Base-by-base conservation (phyloP, 345 rosid species). In the Mangifera indica region DNA sequence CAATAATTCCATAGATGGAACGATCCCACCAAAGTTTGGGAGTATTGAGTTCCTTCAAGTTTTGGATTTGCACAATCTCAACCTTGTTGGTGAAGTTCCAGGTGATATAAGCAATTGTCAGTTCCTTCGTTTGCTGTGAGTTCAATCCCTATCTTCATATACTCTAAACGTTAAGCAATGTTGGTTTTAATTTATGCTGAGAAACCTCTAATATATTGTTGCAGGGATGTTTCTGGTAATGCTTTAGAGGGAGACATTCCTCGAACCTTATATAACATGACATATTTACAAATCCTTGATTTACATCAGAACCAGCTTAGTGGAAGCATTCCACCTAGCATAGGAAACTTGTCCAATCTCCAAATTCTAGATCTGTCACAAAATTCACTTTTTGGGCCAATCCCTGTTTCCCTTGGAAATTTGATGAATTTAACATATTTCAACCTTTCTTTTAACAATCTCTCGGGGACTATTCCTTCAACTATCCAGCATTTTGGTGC, bases 171-270 rank as follows among this genome's bases (percentile, higher is more conserved):
- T 63, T 55, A 53, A 60, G 26, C 63, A 59, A 66, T 73, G 51
- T 18, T 71, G 48, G 45, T 73, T 63, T 71, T n/a, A 67, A 56
- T 42, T 22, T 24, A 46, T 58, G 56, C 81, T 80, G 60, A 81
- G 45, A 37, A 67, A 54, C 66, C 64, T 77, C 22, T 62, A 60
- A 52, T 73, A 20, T 80, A 45, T 73, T 77, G 69, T 69, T 85
- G 87, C 93, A 95, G 98, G 86, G 89, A 93, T 85, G 75, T 93
- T 69, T 91, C 97, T 64, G 90, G 88, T 17, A 93, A 93, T 89
- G 75, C 51, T 40, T 78, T 93, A 67, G 82, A 72, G 68, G 96
- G 97, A 72, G 85, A 82, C 71, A 83, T 91, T 76, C 89, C 97
- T n/a, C 69, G 51, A 66, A 78, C 85, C 20, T 74, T 93, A 64